phyloP scores from a whole-genome alignment of 352 stramenopile genomes.

The Phytophthora melonis region DNA sequence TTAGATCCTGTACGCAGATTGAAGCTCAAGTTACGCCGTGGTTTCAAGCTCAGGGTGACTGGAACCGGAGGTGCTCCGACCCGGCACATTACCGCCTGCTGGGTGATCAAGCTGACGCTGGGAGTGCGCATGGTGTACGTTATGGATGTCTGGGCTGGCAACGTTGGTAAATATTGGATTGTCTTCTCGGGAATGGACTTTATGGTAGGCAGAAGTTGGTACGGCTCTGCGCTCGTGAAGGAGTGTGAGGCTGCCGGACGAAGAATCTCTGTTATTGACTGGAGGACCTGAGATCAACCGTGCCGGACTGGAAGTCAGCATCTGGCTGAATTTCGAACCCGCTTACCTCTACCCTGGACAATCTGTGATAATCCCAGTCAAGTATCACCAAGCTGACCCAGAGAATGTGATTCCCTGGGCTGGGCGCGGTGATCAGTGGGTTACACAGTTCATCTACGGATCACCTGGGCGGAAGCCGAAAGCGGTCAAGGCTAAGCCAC shows the following conservation, averaged over 20 bases:
- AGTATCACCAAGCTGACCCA: not conserved
- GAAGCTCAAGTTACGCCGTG: constrained; percentile 17
- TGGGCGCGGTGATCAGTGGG: not conserved
- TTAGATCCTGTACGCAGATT: constrained; percentile 35
- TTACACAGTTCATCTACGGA: not conserved
- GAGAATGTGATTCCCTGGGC: not conserved
- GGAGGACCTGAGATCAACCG: not conserved
- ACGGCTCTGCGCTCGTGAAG: too few relatives aligned
- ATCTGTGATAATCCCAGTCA: not conserved
- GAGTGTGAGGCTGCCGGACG: constrained; percentile 16
- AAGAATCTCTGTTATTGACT: constrained; percentile 7
- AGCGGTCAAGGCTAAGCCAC: not conserved
- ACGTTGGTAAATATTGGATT: constrained; percentile 36
- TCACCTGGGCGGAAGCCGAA: not conserved
- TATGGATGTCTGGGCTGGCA: constrained; percentile 31
- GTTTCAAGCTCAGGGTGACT: not conserved
- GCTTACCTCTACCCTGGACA: too few relatives aligned
- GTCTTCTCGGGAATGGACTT: constrained; percentile 44
- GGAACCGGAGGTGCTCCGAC: constrained; percentile 30
- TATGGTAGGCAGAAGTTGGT: constrained; percentile 39
- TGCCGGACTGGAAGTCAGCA: not conserved
- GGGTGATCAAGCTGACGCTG: not conserved
- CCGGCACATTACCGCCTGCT: constrained; percentile 6
- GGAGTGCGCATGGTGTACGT: constrained; percentile 23
- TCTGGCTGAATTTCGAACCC: not conserved